Evolutionary conservation across 768 basidiomycete species (phyloP), one percentile per base, ranked within the genome.

Genomic region (Pleurotus cornucopiae): DNA sequence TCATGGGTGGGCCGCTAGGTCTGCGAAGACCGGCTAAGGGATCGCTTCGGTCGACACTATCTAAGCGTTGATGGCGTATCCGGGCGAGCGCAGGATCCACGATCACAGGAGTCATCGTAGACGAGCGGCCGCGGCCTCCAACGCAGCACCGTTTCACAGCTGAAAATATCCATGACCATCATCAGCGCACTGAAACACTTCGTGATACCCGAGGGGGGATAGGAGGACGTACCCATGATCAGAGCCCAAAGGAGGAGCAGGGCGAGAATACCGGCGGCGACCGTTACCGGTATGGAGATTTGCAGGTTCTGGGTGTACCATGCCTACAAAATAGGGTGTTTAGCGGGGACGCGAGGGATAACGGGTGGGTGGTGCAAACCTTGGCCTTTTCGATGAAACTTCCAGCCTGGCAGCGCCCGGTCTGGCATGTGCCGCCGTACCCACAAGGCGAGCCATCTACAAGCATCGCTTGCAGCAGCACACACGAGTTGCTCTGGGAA

Each of bases 381-480:
- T 85, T 85, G 26, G 83, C 83, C 0, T 81, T 84, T 44, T 81
- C 79, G 20, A 86, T 68, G 55, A 81, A 70, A 56, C 75, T 76
- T 26, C 83, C 88, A 25, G 81, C 62, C 61, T 83, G 70, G 66
- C 91, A 94, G 18, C 69, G 77, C 26, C 86, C 84, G 55, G 75
- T 71, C 14, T 68, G 59, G 65, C 92, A 94, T 54, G 76, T 76
- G 20, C 90, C 91, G 30, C 86, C 89, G 64, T 81, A 89, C 5
- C 91, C 91, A 68, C 92, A 95, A 12, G 89, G 84, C 26, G 89
- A 91, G 20, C 92, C 93, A 66, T 92, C 88, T 54, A 90, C 75
- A 48, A 94, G 82, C 44, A 80, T 68, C 3, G 89, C 80, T 55
- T 87, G 84, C 47, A 94, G 73, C 40, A 85, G 70, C 18, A 92